phyloP scores from a whole-genome alignment of 2,329 filamentous ascomycete genomes.

The Mollisia scopiformis region DNA sequence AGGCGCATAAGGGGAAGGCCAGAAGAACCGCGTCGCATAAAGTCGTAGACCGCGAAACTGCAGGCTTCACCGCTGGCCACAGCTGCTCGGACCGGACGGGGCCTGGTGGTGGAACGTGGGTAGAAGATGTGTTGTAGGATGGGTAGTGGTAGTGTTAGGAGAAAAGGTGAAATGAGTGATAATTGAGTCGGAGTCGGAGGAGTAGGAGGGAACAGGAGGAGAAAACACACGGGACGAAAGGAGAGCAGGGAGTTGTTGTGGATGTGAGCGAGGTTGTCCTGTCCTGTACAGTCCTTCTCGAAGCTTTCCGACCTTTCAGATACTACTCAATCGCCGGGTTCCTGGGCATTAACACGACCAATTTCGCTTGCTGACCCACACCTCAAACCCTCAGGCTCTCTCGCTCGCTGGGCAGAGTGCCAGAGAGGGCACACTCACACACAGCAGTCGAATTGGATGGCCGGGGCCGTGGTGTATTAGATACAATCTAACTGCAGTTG shows the following conservation, averaged over 20 bases:
- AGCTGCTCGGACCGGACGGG: constrained; percentile 9
- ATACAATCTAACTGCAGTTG: not conserved
- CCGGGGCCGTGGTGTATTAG: not conserved
- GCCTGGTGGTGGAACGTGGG: no score
- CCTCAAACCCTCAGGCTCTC: constrained; percentile 1
- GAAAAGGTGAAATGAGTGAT: not conserved
- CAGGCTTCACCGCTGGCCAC: constrained; percentile 26
- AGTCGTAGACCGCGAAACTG: constrained; percentile 9
- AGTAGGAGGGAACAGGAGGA: not conserved
- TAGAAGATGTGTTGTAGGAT: constrained; percentile 7
- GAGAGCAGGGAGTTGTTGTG: no score
- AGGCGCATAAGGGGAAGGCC: constrained; percentile 25
- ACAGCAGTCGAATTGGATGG: not conserved
- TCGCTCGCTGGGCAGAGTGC: not conserved
- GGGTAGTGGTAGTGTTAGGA: not conserved
- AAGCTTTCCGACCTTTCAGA: constrained; percentile 1
- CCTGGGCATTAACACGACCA: constrained; percentile 28
- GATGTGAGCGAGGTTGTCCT: no score
- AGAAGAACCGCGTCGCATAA: constrained; percentile 24
- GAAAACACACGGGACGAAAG: no score
- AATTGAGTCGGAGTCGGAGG: no score
- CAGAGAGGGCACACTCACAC: not conserved
- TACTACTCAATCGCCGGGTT: not conserved
- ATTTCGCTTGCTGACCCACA: constrained; percentile 27
- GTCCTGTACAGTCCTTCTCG: constrained; percentile 11